phyloP scores from a whole-genome alignment of 495 filamentous ascomycete genomes.

The Hyaloscypha variabilis region DNA sequence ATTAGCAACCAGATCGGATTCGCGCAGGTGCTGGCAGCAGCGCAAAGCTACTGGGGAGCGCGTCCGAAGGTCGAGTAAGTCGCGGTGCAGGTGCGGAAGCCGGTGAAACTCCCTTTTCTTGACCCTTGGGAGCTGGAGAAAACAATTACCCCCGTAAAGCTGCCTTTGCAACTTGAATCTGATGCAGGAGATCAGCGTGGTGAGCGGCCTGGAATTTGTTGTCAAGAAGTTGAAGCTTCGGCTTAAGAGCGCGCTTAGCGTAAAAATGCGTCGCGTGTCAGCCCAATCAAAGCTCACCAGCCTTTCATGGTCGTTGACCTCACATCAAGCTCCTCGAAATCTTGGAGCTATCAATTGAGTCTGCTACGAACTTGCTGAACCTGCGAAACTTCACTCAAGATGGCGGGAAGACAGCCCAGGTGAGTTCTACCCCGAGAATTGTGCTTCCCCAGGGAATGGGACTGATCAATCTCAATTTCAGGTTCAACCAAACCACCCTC shows the following conservation, averaged over 20 bases:
- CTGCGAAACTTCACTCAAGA: slow-evolving; percentile 40
- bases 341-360: slow-evolving; percentile 26
- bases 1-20: not conserved
- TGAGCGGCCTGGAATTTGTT: not conserved
- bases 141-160: not conserved
- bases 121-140: not conserved
- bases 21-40: not conserved
- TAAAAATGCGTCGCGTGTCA: slow-evolving; percentile 2
- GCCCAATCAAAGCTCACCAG: slow-evolving; percentile 13
- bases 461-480: slow-evolving; percentile 41
- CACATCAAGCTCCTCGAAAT: slow-evolving; percentile 20
- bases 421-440: slow-evolving; percentile 31
- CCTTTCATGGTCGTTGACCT: slow-evolving; percentile 23
- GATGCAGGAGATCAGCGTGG: not conserved
- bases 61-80: not conserved
- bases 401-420: slow-evolving; percentile 54
- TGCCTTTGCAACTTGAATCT: not conserved
- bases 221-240: not conserved
- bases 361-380: slow-evolving; percentile 18
- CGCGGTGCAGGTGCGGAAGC: not conserved
- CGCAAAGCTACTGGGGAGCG: not conserved
- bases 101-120: not conserved
- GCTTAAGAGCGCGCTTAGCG: not conserved
- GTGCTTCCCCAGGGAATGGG: not conserved
- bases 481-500: slow-evolving; percentile 91